Evolutionary conservation across 2,329 filamentous ascomycete species (phyloP), one percentile per base, ranked within the genome.

Genomic region (Aspergillus sp.): DNA sequence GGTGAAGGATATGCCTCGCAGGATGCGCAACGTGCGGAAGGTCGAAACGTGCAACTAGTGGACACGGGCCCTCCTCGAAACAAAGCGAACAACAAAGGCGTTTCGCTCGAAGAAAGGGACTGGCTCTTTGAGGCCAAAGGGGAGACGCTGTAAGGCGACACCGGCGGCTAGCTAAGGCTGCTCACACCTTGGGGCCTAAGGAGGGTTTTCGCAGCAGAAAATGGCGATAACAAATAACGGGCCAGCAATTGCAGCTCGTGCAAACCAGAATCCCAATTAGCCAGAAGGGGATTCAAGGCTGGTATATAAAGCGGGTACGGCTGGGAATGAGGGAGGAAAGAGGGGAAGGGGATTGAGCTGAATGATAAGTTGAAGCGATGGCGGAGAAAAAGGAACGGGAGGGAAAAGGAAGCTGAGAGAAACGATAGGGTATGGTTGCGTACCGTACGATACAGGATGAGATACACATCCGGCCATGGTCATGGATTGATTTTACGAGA

Each of bases 161-260:
- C 12, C 52, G 62, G 61, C 56, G 59, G 58, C 61, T 63, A 64
- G 54, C 55, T 57, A 60, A 64, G 56, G 55, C 56, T 51, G 51
- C 57, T 60, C 57, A 60, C 60, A 55, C 61, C 58, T 61, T 58
- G 57, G 58, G 20, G 19, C 45, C 33, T 20, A 33, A 47, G 59
- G 55, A 45, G 47, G 45, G 56, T 44, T 51, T 42, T 17, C 45
- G 27, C 27, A 44, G 51, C 19, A 19, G 27, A 39, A 34, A 33
- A 39, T 24, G 44, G 48, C 15, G 19, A 34, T 30, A 48, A 39
- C 22, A 20, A 46, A 37, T 40, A 19, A 24, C 45, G 19, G 41
- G 49, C 34, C 33, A 34, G 48, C 48, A 59, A 56, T 54, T 55
- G 51, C 51, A 51, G 42, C 41, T n/a, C 5, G 22, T 33, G 55